A percentile compares a stretch with the other conserved stretches of the same genome.
Conservation (phyloP, 1,284 basidiomycete species). For the Hemileia vastatrix region DNA sequence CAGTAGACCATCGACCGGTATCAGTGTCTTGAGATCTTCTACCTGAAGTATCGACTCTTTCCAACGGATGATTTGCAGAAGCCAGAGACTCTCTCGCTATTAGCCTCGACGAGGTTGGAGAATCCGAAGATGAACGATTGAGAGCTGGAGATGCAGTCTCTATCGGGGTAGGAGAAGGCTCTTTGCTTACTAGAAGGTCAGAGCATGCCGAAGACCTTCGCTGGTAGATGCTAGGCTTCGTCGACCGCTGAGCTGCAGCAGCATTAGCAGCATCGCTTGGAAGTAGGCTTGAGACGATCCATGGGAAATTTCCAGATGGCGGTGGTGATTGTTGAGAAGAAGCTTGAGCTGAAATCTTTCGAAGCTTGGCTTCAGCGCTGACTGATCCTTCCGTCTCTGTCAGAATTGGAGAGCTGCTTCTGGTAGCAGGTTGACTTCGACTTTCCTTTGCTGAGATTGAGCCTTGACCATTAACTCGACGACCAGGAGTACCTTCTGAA, state of each 20-base stretch:
- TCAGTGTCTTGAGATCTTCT: background rate
- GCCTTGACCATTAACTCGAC: background rate
- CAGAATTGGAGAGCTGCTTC: background rate
- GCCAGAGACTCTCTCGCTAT: background rate
- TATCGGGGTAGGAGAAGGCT: background rate
- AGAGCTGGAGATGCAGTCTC: background rate
- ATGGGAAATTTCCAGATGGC: background rate
- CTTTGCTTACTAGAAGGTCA: background rate
- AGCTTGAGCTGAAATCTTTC: background rate
- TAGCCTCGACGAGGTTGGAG: background rate
- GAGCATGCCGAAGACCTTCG: slow-evolving; percentile 7
- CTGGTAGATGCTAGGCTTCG: slow-evolving; percentile 1
- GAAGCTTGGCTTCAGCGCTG: background rate
- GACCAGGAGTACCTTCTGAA: background rate
- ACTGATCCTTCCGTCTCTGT: background rate
- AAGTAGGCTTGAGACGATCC: background rate
- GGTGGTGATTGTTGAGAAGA: background rate
- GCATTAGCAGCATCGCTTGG: background rate
- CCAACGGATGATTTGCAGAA: background rate
- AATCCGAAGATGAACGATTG: background rate
- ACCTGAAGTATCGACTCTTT: background rate
- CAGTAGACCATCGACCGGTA: background rate
- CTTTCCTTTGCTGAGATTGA: background rate
- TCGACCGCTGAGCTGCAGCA: background rate
- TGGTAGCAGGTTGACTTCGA: background rate